Evolutionary conservation across 495 filamentous ascomycete species (phyloP).

Genomic region (Xylaria palmicola): DNA sequence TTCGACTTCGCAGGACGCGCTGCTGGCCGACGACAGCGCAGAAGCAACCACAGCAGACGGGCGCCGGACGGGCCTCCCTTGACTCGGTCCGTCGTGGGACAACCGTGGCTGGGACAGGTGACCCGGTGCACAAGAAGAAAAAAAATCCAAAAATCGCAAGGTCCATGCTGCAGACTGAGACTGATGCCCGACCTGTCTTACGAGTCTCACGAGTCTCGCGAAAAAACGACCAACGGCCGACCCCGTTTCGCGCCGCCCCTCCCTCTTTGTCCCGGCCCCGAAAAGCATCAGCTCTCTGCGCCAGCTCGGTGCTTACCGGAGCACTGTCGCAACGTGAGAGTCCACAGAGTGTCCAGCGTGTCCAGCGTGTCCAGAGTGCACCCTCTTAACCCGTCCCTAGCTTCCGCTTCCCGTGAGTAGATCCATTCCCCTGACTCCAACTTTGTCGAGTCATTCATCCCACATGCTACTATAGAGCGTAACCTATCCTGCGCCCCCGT

Average conservation of each 20-base stretch:
- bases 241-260: background rate
- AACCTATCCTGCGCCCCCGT: background rate
- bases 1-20: background rate
- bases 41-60: too few species aligned
- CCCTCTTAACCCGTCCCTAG: background rate
- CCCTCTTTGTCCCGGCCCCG: background rate
- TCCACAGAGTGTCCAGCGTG: too few species aligned
- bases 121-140: background rate
- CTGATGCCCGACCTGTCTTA: constrained; percentile 10
- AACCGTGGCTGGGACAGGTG: background rate
- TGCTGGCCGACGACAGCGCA: too few species aligned
- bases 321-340: background rate
- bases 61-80: background rate
- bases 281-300: background rate
- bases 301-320: background rate
- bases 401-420: constrained; percentile 12
- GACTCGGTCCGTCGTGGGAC: background rate
- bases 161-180: constrained; percentile 1
- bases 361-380: too few species aligned
- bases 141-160: too few species aligned
- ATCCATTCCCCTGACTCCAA: background rate
- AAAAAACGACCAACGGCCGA: constrained; percentile 2
- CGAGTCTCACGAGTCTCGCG: too few species aligned
- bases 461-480: constrained; percentile 1
- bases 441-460: background rate